Conservation (phyloP, 2,329 filamentous ascomycete species). For the Botrytis aclada region DNA sequence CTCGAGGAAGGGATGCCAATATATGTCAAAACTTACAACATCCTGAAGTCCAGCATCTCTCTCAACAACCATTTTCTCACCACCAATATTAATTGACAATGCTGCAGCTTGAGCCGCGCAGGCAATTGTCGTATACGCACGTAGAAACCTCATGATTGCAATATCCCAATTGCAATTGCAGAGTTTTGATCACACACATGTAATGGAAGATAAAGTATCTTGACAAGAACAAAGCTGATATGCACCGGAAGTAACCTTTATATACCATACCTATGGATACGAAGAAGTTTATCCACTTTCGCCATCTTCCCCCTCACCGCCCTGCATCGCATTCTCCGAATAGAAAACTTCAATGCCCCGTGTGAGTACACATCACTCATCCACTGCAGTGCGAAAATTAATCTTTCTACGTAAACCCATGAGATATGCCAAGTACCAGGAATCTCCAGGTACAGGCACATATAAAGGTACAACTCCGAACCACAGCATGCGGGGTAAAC, state of each 20-base stretch:
- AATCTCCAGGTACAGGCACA: neutral
- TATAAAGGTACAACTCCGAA: neutral
- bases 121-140: constrained; percentile 37
- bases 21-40: constrained; percentile 44
- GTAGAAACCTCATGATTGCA: constrained; percentile 41
- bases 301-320: neutral
- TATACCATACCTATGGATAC: constrained; percentile 2
- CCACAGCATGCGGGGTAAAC: constrained; percentile 10
- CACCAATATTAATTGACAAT: constrained; percentile 44
- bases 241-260: neutral
- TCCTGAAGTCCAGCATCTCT: constrained; percentile 52
- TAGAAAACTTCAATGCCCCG: neutral
- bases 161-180: constrained; percentile 8
- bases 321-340: neutral
- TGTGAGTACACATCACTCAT: neutral
- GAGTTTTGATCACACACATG: neutral
- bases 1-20: neutral
- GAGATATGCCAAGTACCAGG: neutral
- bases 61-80: constrained; percentile 49
- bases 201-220: neutral
- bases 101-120: constrained; percentile 47
- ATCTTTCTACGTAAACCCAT: neutral
- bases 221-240: neutral
- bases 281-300: neutral
- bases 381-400: neutral